These are phyloP conservation scores for Fistulifera pelliculosa DNA, from an alignment of 108 stramenopile species.

Conservation along the genomic window DNA sequence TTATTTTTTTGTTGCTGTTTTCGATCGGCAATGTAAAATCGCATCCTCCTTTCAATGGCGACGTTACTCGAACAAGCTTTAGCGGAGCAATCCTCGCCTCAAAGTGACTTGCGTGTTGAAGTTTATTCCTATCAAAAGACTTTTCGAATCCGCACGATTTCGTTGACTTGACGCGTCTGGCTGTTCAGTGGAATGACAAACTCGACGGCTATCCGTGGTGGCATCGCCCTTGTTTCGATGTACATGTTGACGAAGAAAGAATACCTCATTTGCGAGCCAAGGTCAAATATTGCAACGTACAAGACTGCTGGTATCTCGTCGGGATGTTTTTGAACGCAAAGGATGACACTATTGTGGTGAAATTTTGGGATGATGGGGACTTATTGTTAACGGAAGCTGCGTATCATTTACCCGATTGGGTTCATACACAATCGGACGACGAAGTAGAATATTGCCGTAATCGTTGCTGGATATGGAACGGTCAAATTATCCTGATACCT, in stretches of 20 bases:
- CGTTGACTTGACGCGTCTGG: no score
- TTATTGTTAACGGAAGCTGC: not conserved
- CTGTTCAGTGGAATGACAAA: no score
- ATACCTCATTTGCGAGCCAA: constrained; percentile 5
- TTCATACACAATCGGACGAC: not conserved
- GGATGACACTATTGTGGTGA: not conserved
- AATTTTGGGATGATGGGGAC: not conserved
- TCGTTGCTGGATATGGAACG: constrained; percentile 3
- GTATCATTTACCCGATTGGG: not conserved
- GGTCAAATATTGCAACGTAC: not conserved
- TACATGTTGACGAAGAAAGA: not conserved
- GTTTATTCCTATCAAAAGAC: no score
- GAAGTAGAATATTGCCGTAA: not conserved
- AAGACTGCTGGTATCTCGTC: not conserved
- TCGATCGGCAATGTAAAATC: no score
- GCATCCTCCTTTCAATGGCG: no score
- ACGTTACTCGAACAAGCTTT: no score
- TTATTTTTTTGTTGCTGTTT: no score
- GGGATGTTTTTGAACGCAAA: not conserved
- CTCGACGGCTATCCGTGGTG: no score
- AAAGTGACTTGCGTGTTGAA: no score
- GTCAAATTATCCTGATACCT: not conserved
- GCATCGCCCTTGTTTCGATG: no score
- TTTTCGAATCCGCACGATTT: no score
- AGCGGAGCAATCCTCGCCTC: no score